Percentiles rank a stretch among this genome's conserved stretches.
These are phyloP conservation scores for Pythium coloratum DNA, from an alignment of 352 stramenopile genomes.

Conservation along the genomic window DNA sequence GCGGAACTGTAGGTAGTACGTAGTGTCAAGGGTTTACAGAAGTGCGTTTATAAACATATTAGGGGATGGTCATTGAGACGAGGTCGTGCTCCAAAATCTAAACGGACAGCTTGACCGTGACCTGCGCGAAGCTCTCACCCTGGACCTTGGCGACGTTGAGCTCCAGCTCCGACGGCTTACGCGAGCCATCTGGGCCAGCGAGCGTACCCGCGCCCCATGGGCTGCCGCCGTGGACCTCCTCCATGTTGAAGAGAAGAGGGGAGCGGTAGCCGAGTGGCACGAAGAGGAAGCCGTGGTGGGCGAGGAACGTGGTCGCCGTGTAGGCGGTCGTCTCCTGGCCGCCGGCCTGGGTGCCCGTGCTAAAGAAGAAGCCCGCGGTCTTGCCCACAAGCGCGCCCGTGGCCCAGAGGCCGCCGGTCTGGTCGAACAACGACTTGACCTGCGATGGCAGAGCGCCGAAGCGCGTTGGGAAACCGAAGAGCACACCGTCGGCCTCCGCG, in stretches of 20 bases:
- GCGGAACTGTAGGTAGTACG: too few relatives aligned
- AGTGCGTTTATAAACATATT: slow-evolving; percentile 5
- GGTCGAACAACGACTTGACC: slow-evolving; percentile 87
- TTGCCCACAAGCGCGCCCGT: slow-evolving; percentile 80
- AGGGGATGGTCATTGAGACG: neutral
- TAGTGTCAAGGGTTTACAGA: neutral
- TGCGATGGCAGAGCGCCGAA: slow-evolving; percentile 80
- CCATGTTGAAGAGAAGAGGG: slow-evolving; percentile 61
- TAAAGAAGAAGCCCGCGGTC: slow-evolving; percentile 85
- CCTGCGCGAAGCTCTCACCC: slow-evolving; percentile 73
- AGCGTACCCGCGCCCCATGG: slow-evolving; percentile 83
- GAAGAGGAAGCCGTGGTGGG: slow-evolving; percentile 89
- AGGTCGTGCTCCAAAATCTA: slow-evolving; percentile 6
- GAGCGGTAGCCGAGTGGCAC: slow-evolving; percentile 78
- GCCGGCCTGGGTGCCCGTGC: slow-evolving; percentile 66
- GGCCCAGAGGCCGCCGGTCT: slow-evolving; percentile 79
- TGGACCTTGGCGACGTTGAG: slow-evolving; percentile 71
- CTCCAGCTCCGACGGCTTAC: slow-evolving; percentile 79
- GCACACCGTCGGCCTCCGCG: slow-evolving; percentile 57
- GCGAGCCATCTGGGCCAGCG: slow-evolving; percentile 72
- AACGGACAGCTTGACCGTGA: slow-evolving; percentile 77
- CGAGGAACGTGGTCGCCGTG: slow-evolving; percentile 77
- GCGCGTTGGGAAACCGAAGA: slow-evolving; percentile 82
- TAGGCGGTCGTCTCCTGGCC: slow-evolving; percentile 89
- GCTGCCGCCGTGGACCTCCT: slow-evolving; percentile 69